A percentile compares a stretch with the other conserved stretches of the same genome.
Conservation (phyloP, 2,329 filamentous ascomycete species). For the Zymoseptoria brevis region DNA sequence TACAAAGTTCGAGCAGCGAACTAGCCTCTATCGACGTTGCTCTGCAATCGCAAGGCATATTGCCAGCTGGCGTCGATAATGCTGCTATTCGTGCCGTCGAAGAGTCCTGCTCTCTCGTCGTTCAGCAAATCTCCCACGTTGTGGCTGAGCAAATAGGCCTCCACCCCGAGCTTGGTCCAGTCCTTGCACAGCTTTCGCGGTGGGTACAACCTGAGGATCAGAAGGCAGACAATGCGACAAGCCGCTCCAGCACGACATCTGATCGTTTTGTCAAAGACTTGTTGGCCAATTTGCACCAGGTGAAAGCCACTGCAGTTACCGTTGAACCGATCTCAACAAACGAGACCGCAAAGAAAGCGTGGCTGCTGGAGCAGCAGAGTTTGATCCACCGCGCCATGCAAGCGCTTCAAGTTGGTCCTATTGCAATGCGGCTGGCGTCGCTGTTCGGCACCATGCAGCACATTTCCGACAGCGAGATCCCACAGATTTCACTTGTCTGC, state of each 20-base stretch:
- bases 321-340: constrained; percentile 32
- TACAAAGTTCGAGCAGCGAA: neutral
- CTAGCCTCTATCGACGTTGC: neutral
- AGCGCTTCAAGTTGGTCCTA: neutral
- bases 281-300: neutral
- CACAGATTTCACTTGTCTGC: constrained; percentile 1
- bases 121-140: neutral
- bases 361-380: constrained; percentile 39
- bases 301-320: neutral
- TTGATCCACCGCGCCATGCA: neutral
- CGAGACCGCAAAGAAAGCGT: constrained; percentile 54
- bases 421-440: neutral
- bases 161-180: constrained; percentile 17
- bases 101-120: neutral
- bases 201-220: constrained; percentile 24
- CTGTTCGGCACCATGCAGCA: neutral
- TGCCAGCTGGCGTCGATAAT: constrained; percentile 5
- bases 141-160: neutral
- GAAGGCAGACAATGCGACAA: neutral
- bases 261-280: neutral
- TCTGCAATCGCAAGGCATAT: neutral
- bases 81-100: neutral
- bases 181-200: constrained; percentile 16
- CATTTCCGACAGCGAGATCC: neutral
- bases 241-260: neutral